Conservation (phyloP, 176 grass and related monocot species). For the Oryza rufipogon region DNA sequence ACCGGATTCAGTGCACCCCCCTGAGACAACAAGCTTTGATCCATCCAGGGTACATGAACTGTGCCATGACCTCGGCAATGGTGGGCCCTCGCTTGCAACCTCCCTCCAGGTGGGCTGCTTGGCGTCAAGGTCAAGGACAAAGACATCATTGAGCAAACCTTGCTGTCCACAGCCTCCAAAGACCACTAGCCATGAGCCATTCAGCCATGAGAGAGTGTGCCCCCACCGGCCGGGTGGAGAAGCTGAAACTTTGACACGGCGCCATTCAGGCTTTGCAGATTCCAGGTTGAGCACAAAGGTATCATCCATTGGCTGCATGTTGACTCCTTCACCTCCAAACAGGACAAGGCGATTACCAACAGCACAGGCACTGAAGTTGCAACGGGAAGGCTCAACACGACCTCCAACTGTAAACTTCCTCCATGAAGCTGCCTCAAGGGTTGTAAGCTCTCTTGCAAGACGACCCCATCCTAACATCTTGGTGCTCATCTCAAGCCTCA, state of each 20-base stretch:
- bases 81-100: constrained; percentile 54
- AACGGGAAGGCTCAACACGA: constrained; percentile 89
- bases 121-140: constrained; percentile 88
- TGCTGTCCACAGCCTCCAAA: constrained; percentile 88
- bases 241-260: constrained; percentile 74
- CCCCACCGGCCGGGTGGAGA: constrained; percentile 94
- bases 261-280: constrained; percentile 77
- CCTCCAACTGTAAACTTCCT: constrained; percentile 92
- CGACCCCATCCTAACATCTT: constrained; percentile 85
- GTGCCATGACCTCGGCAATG: constrained; percentile 95
- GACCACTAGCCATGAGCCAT: constrained; percentile 91
- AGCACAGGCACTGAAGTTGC: constrained; percentile 93
- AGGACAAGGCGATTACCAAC: constrained; percentile 91
- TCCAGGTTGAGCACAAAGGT: constrained; percentile 97
- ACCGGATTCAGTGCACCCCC: constrained; percentile 80
- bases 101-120: constrained; percentile 91
- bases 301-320: constrained; percentile 98
- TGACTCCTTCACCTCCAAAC: constrained; percentile 90
- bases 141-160: constrained; percentile 89
- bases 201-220: constrained; percentile 87
- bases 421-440: constrained; percentile 93
- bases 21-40: constrained; percentile 90
- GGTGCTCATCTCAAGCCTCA: constrained; percentile 84
- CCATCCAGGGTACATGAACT: constrained; percentile 93
- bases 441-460: constrained; percentile 94